Conservation (phyloP, 1,139 yeast species). For the Hyphopichia wangnamkhiaoensis region DNA sequence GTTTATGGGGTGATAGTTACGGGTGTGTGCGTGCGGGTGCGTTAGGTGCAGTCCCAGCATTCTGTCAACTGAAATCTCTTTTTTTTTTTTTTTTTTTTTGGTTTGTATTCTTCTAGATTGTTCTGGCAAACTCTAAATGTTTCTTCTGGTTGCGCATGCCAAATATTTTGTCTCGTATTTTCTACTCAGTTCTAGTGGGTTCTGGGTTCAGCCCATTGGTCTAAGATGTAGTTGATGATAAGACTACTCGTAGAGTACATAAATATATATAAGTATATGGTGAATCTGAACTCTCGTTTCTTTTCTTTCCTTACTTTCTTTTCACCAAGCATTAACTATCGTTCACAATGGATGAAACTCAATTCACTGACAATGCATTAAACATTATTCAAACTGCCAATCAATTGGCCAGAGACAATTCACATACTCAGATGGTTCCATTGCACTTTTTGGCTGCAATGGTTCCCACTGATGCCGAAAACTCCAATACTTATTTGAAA, state of each 20-base stretch:
- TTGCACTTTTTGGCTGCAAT: slow-evolving; percentile 90
- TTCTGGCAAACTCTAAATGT: slow-evolving; percentile 2
- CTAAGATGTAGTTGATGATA: not conserved
- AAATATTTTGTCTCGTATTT: not conserved
- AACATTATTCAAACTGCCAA: slow-evolving; percentile 77
- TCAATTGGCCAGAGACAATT: slow-evolving; percentile 79
- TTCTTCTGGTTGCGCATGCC: not conserved
- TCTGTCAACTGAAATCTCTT: not conserved
- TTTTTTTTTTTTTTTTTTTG: not conserved
- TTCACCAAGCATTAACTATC: not conserved
- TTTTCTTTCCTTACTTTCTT: not conserved
- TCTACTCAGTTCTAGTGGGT: slow-evolving; percentile 5
- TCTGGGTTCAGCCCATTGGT: not conserved
- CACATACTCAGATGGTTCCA: slow-evolving; percentile 82
- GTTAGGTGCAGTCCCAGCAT: too few species aligned
- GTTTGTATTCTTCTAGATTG: slow-evolving; percentile 4
- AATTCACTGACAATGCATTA: slow-evolving; percentile 92
- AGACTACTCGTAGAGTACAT: not conserved
- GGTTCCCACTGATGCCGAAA: slow-evolving; percentile 74
- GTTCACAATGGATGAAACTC: slow-evolving; percentile 56
- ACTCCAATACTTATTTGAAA: slow-evolving; percentile 69
- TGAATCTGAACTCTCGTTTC: not conserved
- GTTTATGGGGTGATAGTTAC: too few species aligned
- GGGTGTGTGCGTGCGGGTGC: not conserved
- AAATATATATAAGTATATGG: not conserved